A percentile compares a stretch with the other conserved stretches of the same genome.
These are phyloP conservation scores for Pichia nakasei DNA, from an alignment of 805 yeast species.

Conservation along the genomic window DNA sequence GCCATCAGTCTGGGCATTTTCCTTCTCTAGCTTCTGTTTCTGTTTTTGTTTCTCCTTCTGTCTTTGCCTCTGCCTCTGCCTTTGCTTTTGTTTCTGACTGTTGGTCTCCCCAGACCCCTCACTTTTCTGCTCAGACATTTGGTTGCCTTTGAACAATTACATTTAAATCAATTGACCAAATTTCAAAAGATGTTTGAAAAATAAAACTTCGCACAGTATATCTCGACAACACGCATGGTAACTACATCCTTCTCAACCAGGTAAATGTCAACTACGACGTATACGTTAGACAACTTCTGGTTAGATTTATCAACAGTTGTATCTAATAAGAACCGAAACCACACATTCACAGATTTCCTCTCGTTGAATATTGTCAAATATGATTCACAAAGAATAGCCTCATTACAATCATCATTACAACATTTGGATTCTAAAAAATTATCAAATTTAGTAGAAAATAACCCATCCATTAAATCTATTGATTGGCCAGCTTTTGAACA, in stretches of 20 bases:
- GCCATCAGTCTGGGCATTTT: not conserved
- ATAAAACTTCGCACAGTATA: no score
- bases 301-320: not conserved
- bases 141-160: no score
- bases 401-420: constrained; percentile 21
- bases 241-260: no score
- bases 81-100: no score
- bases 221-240: no score
- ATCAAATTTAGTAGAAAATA: constrained; percentile 22
- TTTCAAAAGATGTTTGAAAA: no score
- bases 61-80: not conserved
- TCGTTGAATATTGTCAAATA: constrained; percentile 2
- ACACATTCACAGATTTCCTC: constrained; percentile 1
- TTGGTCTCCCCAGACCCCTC: not conserved
- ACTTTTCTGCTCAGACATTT: no score
- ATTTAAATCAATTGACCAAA: no score
- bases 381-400: constrained; percentile 16
- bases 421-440: constrained; percentile 14
- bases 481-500: constrained; percentile 36
- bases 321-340: not conserved
- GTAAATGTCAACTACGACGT: not conserved
- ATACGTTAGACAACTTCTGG: constrained; percentile 1
- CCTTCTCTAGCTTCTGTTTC: not conserved
- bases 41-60: not conserved
- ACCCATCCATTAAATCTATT: constrained; percentile 24